Percentiles rank a stretch among this genome's conserved stretches.
Evolutionary conservation across 306 rosid genomes (phyloP).

Genomic region (Lotus japonicus): DNA sequence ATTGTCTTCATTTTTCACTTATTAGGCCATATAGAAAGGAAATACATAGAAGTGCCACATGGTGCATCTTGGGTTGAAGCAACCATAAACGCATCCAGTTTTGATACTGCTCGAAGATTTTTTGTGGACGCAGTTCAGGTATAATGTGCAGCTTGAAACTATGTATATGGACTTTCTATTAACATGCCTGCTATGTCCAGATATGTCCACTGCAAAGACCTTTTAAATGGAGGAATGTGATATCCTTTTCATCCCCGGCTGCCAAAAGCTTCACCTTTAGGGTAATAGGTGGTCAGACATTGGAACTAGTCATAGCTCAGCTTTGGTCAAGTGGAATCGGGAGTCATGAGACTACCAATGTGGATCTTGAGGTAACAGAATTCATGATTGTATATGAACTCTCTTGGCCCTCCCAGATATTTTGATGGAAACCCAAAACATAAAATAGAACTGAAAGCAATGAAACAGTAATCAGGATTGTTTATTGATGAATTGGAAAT

Average conservation of each 20-base stretch:
- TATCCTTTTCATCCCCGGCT: slow-evolving; percentile 70
- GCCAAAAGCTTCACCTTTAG: slow-evolving; percentile 75
- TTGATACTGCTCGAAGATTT: slow-evolving; percentile 88
- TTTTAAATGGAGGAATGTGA: slow-evolving; percentile 60
- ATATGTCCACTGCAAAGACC: slow-evolving; percentile 84
- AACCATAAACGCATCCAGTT: slow-evolving; percentile 71
- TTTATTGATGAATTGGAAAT: no score
- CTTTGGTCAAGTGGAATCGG: slow-evolving; percentile 97
- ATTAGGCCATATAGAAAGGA: slow-evolving; percentile 81
- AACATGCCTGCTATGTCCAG: slow-evolving; percentile 46
- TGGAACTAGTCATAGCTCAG: slow-evolving; percentile 86
- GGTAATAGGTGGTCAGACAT: slow-evolving; percentile 89
- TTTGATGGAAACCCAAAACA: no score
- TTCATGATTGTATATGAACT: slow-evolving; percentile 12
- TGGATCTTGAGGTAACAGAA: slow-evolving; percentile 77
- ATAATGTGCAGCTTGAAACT: slow-evolving; percentile 17
- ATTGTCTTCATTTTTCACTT: slow-evolving; percentile 15
- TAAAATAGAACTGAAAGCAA: no score
- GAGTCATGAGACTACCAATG: slow-evolving; percentile 62
- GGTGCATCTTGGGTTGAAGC: slow-evolving; percentile 99
- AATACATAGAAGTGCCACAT: slow-evolving; percentile 72
- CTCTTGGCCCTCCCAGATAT: not conserved
- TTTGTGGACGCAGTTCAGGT: slow-evolving; percentile 91
- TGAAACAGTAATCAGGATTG: no score
- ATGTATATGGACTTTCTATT: slow-evolving; percentile 18